These are phyloP conservation scores for Sphaerulina vaccinii DNA, from an alignment of 2,329 filamentous ascomycete species.

Conservation along the genomic window DNA sequence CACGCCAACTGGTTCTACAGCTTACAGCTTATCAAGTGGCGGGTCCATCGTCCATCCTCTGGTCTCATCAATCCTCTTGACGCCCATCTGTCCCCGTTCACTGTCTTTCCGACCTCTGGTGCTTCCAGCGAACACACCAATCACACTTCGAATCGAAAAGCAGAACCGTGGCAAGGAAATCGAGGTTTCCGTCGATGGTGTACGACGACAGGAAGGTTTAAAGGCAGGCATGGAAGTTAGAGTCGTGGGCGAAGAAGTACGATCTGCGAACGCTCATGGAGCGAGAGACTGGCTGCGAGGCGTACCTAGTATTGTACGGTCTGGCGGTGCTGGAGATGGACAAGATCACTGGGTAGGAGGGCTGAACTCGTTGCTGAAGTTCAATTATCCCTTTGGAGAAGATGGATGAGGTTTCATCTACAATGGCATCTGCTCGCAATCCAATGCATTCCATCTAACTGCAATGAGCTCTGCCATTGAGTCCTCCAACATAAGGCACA, in stretches of 20 bases:
- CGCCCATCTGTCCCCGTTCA: constrained; percentile 89
- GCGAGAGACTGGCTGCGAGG: constrained; percentile 65
- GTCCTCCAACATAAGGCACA: neutral
- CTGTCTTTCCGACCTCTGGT: constrained; percentile 90
- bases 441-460: no score
- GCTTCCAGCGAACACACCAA: constrained; percentile 78
- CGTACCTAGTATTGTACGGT: constrained; percentile 84
- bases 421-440: no score
- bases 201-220: constrained; percentile 44
- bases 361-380: constrained; percentile 88
- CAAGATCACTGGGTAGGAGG: constrained; percentile 98
- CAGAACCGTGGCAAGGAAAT: constrained; percentile 50
- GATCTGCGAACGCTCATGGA: constrained; percentile 38
- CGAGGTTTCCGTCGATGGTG: constrained; percentile 52
- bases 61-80: constrained; percentile 83
- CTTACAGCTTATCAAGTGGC: constrained; percentile 89
- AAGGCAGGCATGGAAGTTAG: constrained; percentile 66
- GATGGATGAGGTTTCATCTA: no score
- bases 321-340: constrained; percentile 47
- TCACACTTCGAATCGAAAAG: constrained; percentile 77
- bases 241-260: constrained; percentile 82
- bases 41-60: constrained; percentile 93
- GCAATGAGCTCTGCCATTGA: neutral
- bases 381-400: constrained; percentile 94
- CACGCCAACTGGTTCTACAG: constrained; percentile 91